phyloP scores from a whole-genome alignment of 2,329 filamentous ascomycete species.

The Aaosphaeria pasadenensis region DNA sequence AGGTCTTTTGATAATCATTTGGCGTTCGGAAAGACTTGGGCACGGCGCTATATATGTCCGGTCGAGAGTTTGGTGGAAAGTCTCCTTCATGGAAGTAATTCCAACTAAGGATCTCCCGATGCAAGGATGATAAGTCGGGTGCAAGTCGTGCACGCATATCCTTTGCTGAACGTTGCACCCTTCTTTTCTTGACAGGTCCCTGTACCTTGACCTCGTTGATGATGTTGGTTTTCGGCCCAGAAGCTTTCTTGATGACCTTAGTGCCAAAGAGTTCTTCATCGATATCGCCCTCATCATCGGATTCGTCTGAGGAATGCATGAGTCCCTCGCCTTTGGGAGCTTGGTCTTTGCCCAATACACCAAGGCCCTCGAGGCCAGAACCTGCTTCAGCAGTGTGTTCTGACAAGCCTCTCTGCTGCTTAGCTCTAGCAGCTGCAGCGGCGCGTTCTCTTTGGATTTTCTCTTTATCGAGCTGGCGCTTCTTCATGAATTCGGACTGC shows the following conservation, averaged over 20 bases:
- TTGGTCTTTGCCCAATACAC: constrained; percentile 76
- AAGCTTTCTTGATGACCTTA: constrained; percentile 44
- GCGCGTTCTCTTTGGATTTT: constrained; percentile 71
- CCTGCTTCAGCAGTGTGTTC: constrained; percentile 69
- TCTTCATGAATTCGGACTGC: constrained; percentile 62
- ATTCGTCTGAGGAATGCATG: constrained; percentile 76
- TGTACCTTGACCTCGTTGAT: constrained; percentile 38
- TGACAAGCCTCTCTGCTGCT: constrained; percentile 51
- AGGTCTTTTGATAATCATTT: constrained; percentile 79
- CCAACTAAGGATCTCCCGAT: constrained; percentile 86
- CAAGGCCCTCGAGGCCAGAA: constrained; percentile 71
- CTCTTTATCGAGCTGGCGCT: constrained; percentile 71
- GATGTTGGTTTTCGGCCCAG: constrained; percentile 37
- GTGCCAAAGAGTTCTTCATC: constrained; percentile 68
- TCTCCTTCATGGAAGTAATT: constrained; percentile 90
- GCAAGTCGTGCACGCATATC: constrained; percentile 92
- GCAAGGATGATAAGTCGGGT: constrained; percentile 80
- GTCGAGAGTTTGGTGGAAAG: constrained; percentile 71
- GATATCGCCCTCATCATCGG: constrained; percentile 59
- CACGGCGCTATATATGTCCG: constrained; percentile 71
- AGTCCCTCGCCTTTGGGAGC: constrained; percentile 73
- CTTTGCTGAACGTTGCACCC: constrained; percentile 77
- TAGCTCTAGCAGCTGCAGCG: constrained; percentile 67
- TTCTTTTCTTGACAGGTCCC: constrained; percentile 80
- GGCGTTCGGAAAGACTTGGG: constrained; percentile 75